Evolutionary conservation across 768 basidiomycete genomes (phyloP).

Genomic region (Phanerochaete carnosa): DNA sequence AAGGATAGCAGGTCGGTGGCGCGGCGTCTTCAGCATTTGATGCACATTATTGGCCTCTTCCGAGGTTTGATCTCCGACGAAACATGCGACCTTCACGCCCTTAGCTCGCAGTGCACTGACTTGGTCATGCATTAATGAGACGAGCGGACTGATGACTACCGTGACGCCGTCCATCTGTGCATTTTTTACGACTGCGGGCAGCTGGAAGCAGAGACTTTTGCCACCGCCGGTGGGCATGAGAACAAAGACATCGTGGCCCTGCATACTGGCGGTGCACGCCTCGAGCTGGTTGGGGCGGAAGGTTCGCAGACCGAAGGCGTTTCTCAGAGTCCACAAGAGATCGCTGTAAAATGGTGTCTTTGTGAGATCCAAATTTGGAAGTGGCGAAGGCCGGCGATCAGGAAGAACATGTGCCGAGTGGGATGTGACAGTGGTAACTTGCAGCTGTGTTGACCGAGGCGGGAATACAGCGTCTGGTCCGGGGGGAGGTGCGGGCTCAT

Average conservation of each 20-base stretch:
- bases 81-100: constrained; percentile 64
- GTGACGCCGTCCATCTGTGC: constrained; percentile 81
- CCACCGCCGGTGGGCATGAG: constrained; percentile 97
- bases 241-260: constrained; percentile 85
- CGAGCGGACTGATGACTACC: constrained; percentile 85
- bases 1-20: constrained; percentile 58
- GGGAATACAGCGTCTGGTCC: not conserved
- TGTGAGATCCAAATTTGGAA: constrained; percentile 4
- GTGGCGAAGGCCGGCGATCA: not conserved
- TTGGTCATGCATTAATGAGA: constrained; percentile 90
- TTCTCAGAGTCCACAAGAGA: constrained; percentile 47
- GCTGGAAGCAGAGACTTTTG: constrained; percentile 85
- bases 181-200: constrained; percentile 78
- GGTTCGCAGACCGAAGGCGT: constrained; percentile 56
- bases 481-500: not conserved
- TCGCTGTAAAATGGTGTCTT: constrained; percentile 18
- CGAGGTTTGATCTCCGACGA: constrained; percentile 53
- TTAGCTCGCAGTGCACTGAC: constrained; percentile 62
- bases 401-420: not conserved
- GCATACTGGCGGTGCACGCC: constrained; percentile 77
- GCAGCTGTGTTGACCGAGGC: not conserved
- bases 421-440: not conserved
- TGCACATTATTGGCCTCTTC: constrained; percentile 37
- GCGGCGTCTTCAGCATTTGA: constrained; percentile 40
- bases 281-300: constrained; percentile 88